These are phyloP conservation scores for Carex kokanica DNA, from an alignment of 176 grass and related monocot genomes.

Conservation along the genomic window DNA sequence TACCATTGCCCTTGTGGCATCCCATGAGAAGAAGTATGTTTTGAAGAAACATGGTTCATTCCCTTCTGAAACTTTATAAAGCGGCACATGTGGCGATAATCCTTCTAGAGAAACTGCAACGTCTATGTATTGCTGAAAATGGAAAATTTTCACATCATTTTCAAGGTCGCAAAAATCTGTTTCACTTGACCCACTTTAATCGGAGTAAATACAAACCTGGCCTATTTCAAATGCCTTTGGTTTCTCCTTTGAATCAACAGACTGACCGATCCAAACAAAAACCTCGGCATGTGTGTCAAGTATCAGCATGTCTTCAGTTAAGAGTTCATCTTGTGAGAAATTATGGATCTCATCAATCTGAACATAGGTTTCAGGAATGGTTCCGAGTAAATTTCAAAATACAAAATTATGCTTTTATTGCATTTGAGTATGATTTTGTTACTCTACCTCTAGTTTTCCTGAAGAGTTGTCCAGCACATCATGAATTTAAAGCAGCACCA, in stretches of 20 bases:
- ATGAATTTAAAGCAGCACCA: conserved; percentile 13
- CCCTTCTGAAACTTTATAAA: conserved; percentile 86
- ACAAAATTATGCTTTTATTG: background rate
- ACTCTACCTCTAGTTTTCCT: conserved; percentile 14
- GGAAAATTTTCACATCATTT: background rate
- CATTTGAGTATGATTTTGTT: background rate
- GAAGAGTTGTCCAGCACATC: conserved; percentile 8
- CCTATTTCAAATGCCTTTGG: conserved; percentile 80
- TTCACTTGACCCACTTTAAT: background rate
- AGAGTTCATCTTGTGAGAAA: conserved; percentile 96
- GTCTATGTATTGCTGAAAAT: conserved; percentile 77
- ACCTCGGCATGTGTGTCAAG: conserved; percentile 85
- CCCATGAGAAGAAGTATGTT: conserved; percentile 93
- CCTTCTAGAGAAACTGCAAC: conserved; percentile 68
- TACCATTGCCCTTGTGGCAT: conserved; percentile 67
- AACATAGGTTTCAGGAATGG: background rate
- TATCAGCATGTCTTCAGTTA: conserved; percentile 92
- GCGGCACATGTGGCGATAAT: conserved; percentile 55
- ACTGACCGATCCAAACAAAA: conserved; percentile 85
- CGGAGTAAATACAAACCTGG: conserved; percentile 47
- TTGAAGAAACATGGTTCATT: conserved; percentile 90
- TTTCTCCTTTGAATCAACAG: conserved; percentile 77
- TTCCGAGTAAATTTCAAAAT: background rate
- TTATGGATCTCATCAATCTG: conserved; percentile 89
- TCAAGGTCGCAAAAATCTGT: background rate